Base-by-base conservation (phyloP, 306 rosid species). In the Neltuma alba region DNA sequence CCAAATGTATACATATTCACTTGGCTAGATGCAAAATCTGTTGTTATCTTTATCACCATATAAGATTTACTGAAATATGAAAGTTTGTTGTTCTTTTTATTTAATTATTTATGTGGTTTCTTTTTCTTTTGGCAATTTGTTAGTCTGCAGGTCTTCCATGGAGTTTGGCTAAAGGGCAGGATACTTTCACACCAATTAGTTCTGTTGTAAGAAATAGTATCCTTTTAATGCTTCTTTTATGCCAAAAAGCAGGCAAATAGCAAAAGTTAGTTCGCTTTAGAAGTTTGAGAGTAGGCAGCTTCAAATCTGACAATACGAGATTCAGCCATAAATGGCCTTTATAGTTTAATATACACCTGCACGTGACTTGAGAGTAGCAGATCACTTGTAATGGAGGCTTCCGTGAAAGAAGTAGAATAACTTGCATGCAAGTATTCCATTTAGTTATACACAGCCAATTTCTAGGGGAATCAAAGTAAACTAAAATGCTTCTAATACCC, bases 81-180 rank as follows among this genome's bases (percentile, higher is more conserved):
- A 9, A 75, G 18, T 74, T 61, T 30, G 63, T 2, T 34, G 33
- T 85, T 66, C 69, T 44, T 71, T 25, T 77, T 3, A 30, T 61
- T 57, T 75, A 33, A 47, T 67, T 27, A 74, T 23, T 70, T 61
- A 64, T 38, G 38, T 28, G 30, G 61, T 76, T 75, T 63, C 37
- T 50, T 63, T 64, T 42, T 21, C 28, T 45, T 84, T 57, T 68
- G 45, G 54, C 11, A 38, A 41, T 41, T 40, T 79, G 63, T 75
- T 85, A 94, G 99, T 91, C 99, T 88, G 97, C 95, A 88, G 97
- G 97, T 82, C 97, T 92, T 91, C 99, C 99, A 80, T 94, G 99
- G 99, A 87, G 88, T 47, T 48, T 91, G 58, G 94, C 99, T 20
- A 94, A 94, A 80, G 97, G 97, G 84, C 97, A 91, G 89, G 99